Conservation (phyloP, 768 basidiomycete genomes). For the Leccinum obscurum region DNA sequence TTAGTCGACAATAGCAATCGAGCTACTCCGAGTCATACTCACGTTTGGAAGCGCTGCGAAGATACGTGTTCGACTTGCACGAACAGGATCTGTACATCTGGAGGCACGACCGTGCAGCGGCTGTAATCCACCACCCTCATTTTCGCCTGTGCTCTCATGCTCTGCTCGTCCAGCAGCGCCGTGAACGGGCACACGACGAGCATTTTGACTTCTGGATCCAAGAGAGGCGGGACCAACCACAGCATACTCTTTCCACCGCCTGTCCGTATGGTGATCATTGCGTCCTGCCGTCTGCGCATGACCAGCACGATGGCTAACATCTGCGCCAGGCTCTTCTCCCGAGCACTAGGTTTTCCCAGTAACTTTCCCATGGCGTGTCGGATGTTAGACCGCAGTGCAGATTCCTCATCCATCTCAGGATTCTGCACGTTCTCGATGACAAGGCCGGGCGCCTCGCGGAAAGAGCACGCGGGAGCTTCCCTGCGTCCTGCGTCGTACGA, state of each 20-base stretch:
- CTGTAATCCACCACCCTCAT: neutral
- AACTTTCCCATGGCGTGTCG: neutral
- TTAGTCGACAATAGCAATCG: no score
- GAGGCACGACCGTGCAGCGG: neutral
- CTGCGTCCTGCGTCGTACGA: no score
- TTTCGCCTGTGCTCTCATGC: neutral
- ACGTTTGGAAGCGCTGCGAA: neutral
- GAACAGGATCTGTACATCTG: constrained; percentile 4
- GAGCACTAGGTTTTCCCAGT: neutral
- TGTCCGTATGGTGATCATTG: constrained; percentile 7
- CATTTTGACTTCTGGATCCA: neutral
- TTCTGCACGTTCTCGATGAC: neutral
- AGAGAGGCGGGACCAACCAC: constrained; percentile 1
- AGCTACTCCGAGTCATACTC: no score
- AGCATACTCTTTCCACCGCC: constrained; percentile 14
- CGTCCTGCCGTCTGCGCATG: neutral
- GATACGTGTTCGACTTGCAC: constrained; percentile 10
- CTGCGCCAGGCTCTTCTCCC: constrained; percentile 3
- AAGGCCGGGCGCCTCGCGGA: no score
- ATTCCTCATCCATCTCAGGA: neutral
- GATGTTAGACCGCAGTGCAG: neutral
- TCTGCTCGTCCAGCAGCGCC: constrained; percentile 9
- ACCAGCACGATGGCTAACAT: neutral
- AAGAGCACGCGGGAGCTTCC: no score
- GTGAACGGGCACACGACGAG: constrained; percentile 11